Evolutionary conservation across 495 filamentous ascomycete genomes (phyloP), one percentile per base, ranked within the genome.

Genomic region (Penicillium diatomitis): DNA sequence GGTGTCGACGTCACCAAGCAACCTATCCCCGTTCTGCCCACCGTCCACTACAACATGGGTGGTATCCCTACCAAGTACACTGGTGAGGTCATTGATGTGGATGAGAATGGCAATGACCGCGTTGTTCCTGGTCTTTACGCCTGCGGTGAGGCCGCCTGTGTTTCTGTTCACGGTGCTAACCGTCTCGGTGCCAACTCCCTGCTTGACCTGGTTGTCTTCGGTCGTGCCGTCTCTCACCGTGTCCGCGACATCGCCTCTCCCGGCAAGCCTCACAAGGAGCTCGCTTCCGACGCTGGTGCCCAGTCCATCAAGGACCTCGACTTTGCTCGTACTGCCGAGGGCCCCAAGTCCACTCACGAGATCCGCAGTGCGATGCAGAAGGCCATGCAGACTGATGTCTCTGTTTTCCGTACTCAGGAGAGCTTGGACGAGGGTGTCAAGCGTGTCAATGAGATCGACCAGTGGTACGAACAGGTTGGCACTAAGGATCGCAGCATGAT

Each of bases 41-140:
- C 91, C 40, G 92, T 95, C 61, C 92, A 97, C 77, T 97, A 97
- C 80, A 96, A 96, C 80, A 97, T 97, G 91, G 91, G 91, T 68
- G 91, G 91, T 76, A 95, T 96, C 61, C 91, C 91, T 41, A 97
- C 91, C 50, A 87, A 87, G 60, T 96, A 92, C 79, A 96, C 88
- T 50, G 91, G 91, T 66, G 90, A 97, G 71, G 91, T 96, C 57
- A 67, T 97, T 48, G 90, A 85, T 32, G 75, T 91, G 42, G 88
- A 95, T 60, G 80, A 82, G 63, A 64, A 67, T 37, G 92, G 91
- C 55, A 81, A 90, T 44, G 91, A 97, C 73, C 77, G 95, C 79
- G 83, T 94, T 57, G 92, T 97, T 12, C 88, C 89, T 47, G 91
- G 91, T 67, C 83, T 97, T 51, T 97, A 90, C 62, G 91, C 91